Conservation (phyloP, 768 basidiomycete species). For the Mycena olivaceomarginata region DNA sequence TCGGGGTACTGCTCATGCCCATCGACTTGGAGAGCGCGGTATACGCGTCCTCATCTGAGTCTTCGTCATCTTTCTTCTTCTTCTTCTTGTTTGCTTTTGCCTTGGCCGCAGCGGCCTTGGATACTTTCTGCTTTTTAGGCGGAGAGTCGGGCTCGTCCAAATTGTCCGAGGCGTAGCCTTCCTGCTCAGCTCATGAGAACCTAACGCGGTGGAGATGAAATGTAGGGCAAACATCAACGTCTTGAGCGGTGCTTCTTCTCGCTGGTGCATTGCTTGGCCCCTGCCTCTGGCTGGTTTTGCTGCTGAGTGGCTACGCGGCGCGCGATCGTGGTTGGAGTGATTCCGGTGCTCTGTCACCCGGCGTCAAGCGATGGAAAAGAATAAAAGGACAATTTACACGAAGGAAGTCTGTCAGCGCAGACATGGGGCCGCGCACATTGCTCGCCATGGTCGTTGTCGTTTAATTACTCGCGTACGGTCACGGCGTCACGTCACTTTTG, state of each 20-base stretch:
- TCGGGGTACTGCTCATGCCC: slow-evolving; percentile 59
- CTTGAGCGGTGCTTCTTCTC: slow-evolving; percentile 23
- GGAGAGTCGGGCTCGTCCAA: slow-evolving; percentile 78
- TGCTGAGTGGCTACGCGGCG: slow-evolving; percentile 60
- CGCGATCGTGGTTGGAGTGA: slow-evolving; percentile 68
- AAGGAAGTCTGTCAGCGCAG: slow-evolving; percentile 89
- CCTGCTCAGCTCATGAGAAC: slow-evolving; percentile 41
- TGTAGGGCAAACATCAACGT: slow-evolving; percentile 31
- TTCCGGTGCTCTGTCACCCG: slow-evolving; percentile 63
- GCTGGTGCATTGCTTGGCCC: slow-evolving; percentile 61
- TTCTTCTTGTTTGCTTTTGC: slow-evolving; percentile 66
- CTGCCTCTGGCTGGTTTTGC: slow-evolving; percentile 62
- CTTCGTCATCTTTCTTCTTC: slow-evolving; percentile 67
- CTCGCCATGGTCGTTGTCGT: not conserved
- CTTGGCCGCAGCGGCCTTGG: slow-evolving; percentile 67
- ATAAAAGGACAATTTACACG: slow-evolving; percentile 65
- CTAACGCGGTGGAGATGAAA: too few relatives aligned
- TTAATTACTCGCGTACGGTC: too few relatives aligned
- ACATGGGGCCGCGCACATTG: slow-evolving; percentile 85
- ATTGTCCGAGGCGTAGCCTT: slow-evolving; percentile 83
- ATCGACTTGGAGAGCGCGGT: slow-evolving; percentile 75
- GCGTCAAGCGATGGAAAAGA: slow-evolving; percentile 6
- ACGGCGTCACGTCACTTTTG: too few relatives aligned
- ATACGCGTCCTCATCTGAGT: slow-evolving; percentile 82
- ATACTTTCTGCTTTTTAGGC: slow-evolving; percentile 74